Base-by-base conservation (phyloP, 2,329 filamentous ascomycete species). In the Trichoderma koningii region DNA sequence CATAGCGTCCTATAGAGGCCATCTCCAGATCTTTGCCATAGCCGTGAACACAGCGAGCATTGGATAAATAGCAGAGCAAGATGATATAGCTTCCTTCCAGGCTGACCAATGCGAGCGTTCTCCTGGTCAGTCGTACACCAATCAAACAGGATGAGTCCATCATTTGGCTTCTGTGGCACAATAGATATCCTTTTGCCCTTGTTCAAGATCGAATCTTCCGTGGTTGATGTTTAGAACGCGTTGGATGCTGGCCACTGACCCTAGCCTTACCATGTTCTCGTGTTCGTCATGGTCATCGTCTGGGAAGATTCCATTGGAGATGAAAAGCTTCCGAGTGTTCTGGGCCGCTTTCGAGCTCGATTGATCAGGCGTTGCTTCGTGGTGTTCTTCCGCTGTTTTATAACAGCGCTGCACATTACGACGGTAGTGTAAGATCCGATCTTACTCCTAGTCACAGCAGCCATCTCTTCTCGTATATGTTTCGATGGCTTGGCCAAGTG, bases 1-100 rank as follows among this genome's bases (percentile, higher is more conserved):
- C 28, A 87, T 74, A 42, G 87, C 81, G 70, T 87, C 84, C 78
- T 82, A 84, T 3, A 84, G 73, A 0, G 81, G 80, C 84, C 84
- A 87, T 5, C 83, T 77, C 85, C 85, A 88, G 23, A 74, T 75
- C 69, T 82, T 78, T 0, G 77, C 78, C 1, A 77, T 75, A 2
- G 85, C 83, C 0, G 80, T 78, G 70, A 84, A 88, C 7, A 42
- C 55, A 21, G 59, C 45, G 7, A 68, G 45, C 2, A 60, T 44
- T 14, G 66, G 66, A 7, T 64, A 55, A 34, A 55, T 47, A 10
- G 64, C 53, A 23, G 59, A 41, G 0, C 59, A 62, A 47, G 28
- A 64, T 30, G 14, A 66, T 55, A 19, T 64, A 64, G 53, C 50
- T 38, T n/a, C 56, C 44, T 48, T 65, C 65, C 12, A 53, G 1